Evolutionary conservation across 768 basidiomycete species (phyloP).

Genomic region (Kwoniella sp.): DNA sequence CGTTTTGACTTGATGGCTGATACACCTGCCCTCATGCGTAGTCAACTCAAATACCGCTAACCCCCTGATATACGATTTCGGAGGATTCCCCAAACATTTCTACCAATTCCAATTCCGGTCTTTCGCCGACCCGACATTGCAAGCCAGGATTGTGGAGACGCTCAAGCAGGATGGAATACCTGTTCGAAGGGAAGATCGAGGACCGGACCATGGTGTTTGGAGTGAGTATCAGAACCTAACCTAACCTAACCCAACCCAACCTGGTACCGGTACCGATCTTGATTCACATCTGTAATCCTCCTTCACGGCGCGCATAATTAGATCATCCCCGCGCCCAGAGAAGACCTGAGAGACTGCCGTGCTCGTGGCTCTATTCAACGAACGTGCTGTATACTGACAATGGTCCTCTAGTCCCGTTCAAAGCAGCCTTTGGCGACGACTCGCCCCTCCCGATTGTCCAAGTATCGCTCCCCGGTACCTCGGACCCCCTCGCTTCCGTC

Average conservation of each 20-base stretch:
- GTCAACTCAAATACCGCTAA: constrained; percentile 46
- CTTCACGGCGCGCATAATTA: no score
- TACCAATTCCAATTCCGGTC: constrained; percentile 44
- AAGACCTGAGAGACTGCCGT: no score
- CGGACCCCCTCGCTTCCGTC: constrained; percentile 24
- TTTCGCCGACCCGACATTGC: constrained; percentile 4
- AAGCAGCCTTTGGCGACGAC: constrained; percentile 34
- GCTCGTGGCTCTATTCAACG: no score
- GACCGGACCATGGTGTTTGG: constrained; percentile 51
- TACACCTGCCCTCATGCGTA: constrained; percentile 5
- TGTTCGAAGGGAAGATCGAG: constrained; percentile 29
- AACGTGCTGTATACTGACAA: neutral
- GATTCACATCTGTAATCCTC: no score
- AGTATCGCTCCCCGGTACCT: constrained; percentile 44
- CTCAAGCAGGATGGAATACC: constrained; percentile 23
- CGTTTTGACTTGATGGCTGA: no score
- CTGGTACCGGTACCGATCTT: no score
- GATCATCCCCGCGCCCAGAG: no score
- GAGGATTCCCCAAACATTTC: constrained; percentile 46
- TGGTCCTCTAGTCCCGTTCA: constrained; percentile 47
- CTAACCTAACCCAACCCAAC: no score
- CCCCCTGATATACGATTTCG: constrained; percentile 52
- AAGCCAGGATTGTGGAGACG: constrained; percentile 22
- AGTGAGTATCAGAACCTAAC: no score
- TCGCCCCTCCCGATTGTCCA: constrained; percentile 42